Conservation (phyloP, 805 yeast genomes). For the Yamadazyma akitaensis region DNA sequence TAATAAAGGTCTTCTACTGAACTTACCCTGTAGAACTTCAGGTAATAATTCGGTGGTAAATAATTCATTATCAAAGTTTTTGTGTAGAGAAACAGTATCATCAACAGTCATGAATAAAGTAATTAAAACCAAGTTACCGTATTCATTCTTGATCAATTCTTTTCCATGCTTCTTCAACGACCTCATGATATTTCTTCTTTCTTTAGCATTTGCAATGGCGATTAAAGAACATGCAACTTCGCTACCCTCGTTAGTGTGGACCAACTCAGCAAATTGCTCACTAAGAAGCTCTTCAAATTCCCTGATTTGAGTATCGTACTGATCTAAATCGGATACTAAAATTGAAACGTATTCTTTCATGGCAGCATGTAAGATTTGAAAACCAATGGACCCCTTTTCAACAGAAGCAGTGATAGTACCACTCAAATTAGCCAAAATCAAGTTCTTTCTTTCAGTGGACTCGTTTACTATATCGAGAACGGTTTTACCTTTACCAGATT, state of each 20-base stretch:
- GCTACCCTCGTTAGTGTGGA: constrained; percentile 92
- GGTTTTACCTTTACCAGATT: constrained; percentile 59
- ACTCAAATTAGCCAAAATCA: constrained; percentile 69
- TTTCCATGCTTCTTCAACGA: constrained; percentile 72
- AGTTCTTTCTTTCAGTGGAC: constrained; percentile 72
- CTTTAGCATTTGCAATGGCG: constrained; percentile 86
- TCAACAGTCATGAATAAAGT: constrained; percentile 83
- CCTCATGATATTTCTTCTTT: constrained; percentile 76
- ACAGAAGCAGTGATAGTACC: constrained; percentile 88
- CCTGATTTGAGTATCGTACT: constrained; percentile 55
- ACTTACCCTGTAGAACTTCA: constrained; percentile 63
- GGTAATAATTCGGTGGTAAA: constrained; percentile 46
- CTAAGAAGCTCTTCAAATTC: constrained; percentile 79
- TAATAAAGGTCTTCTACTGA: constrained; percentile 83
- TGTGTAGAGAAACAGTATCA: constrained; percentile 81
- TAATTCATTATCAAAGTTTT: constrained; percentile 64
- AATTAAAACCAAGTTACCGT: constrained; percentile 78
- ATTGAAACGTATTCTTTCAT: constrained; percentile 84
- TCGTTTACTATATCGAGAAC: constrained; percentile 65
- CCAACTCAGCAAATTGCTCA: constrained; percentile 91
- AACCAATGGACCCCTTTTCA: constrained; percentile 93
- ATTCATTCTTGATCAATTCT: constrained; percentile 76
- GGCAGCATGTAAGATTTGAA: constrained; percentile 93
- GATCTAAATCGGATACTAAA: constrained; percentile 50
- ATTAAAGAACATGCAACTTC: constrained; percentile 83